Conservation (phyloP, 2,329 filamentous ascomycete species). For the Sporothrix mexicana region DNA sequence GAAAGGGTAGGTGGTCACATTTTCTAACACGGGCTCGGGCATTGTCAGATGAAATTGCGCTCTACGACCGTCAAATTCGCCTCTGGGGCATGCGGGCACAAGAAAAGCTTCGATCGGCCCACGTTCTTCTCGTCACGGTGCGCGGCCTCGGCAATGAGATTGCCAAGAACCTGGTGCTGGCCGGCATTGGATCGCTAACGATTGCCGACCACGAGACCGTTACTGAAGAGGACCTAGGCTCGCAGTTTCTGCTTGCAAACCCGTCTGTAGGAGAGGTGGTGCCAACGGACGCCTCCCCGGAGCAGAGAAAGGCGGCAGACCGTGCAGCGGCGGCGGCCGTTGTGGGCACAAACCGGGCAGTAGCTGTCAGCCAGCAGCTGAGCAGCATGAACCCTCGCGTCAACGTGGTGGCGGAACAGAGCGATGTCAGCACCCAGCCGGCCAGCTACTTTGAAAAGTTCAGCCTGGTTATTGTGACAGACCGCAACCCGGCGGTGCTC, state of each 20-base stretch:
- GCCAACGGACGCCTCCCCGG: constrained; percentile 70
- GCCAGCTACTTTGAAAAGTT: constrained; percentile 78
- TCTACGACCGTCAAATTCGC: constrained; percentile 96
- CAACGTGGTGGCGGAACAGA: constrained; percentile 71
- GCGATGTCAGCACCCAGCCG: constrained; percentile 69
- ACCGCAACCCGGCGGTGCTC: constrained; percentile 76
- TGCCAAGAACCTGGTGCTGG: constrained; percentile 95
- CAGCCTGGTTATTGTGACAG: constrained; percentile 88
- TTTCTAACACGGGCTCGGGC: constrained; percentile 5
- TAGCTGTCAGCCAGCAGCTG: constrained; percentile 77
- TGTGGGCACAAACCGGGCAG: constrained; percentile 82
- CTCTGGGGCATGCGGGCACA: constrained; percentile 97
- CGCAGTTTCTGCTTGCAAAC: constrained; percentile 77
- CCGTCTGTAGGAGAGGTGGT: background rate
- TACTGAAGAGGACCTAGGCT: constrained; percentile 78
- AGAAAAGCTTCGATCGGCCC: constrained; percentile 86
- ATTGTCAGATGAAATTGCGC: constrained; percentile 82
- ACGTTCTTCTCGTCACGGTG: constrained; percentile 86
- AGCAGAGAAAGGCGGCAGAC: constrained; percentile 82
- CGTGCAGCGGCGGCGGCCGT: constrained; percentile 72
- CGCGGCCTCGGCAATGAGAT: constrained; percentile 91
- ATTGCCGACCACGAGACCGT: constrained; percentile 80
- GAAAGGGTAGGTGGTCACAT: too few relatives aligned
- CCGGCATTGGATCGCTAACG: constrained; percentile 88
- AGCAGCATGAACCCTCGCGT: constrained; percentile 91